phyloP scores from a whole-genome alignment of 1,284 basidiomycete species.

The Trichosporon ovoides region DNA sequence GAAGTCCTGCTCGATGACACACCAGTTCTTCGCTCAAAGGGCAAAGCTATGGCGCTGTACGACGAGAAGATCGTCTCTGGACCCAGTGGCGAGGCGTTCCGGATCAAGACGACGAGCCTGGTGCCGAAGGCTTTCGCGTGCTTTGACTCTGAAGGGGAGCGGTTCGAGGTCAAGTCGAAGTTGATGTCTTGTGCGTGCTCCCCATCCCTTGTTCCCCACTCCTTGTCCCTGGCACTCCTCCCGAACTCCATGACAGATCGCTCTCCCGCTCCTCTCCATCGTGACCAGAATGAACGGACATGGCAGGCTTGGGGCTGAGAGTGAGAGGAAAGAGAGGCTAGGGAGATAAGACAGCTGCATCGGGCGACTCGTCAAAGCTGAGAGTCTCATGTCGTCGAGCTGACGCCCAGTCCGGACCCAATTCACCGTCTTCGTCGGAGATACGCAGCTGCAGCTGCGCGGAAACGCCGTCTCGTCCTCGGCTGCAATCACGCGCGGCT shows the following conservation, averaged over 20 bases:
- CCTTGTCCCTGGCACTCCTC: too few species aligned
- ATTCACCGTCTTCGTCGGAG: not conserved
- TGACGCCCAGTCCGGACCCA: constrained; percentile 1
- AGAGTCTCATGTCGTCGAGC: too few species aligned
- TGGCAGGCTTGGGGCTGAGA: too few species aligned
- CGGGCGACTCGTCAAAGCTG: too few species aligned
- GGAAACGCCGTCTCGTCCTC: not conserved
- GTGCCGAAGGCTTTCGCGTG: not conserved
- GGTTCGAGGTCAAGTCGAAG: not conserved
- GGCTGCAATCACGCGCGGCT: not conserved
- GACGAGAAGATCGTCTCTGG: not conserved
- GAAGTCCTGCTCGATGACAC: not conserved
- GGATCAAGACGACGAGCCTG: not conserved
- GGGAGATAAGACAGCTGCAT: too few species aligned
- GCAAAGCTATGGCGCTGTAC: not conserved
- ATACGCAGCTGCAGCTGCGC: not conserved
- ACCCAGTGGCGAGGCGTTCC: not conserved
- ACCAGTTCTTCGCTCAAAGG: not conserved
- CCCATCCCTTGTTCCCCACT: too few species aligned
- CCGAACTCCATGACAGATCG: too few species aligned
- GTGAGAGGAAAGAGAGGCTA: too few species aligned
- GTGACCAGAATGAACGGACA: too few species aligned
- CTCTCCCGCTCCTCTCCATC: too few species aligned
- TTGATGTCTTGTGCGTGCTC: not conserved
- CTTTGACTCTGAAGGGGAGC: not conserved